phyloP scores from a whole-genome alignment of 306 rosid genomes.

The Albizia julibrissin region DNA sequence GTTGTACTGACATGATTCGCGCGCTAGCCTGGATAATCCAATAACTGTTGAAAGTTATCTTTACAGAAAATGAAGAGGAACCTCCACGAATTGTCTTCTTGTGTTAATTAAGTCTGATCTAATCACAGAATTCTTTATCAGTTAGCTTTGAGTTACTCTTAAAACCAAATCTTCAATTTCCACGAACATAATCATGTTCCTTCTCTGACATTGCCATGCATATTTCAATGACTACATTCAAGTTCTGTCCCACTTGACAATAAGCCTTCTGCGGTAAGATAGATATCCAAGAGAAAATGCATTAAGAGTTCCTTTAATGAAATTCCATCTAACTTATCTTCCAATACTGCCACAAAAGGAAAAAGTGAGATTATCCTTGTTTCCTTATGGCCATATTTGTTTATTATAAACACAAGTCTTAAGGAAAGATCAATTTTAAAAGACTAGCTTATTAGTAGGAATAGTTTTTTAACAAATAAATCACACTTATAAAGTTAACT shows the following conservation, averaged over 20 bases:
- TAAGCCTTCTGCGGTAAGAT: conserved; percentile 46
- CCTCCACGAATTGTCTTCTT: not conserved
- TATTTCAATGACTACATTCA: not conserved
- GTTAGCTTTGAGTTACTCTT: not conserved
- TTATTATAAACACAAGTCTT: too few relatives aligned
- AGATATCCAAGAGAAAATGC: conserved; percentile 47
- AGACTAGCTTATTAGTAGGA: too few relatives aligned
- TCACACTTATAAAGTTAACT: too few relatives aligned
- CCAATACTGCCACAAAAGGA: conserved; percentile 24
- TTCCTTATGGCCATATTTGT: conserved; percentile 26
- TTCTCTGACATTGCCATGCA: not conserved
- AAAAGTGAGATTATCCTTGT: conserved; percentile 23
- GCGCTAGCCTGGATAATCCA: not conserved
- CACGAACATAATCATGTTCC: not conserved
- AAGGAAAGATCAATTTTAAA: too few relatives aligned
- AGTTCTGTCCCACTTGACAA: not conserved
- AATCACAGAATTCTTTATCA: not conserved
- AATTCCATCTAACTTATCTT: conserved; percentile 36
- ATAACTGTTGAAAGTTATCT: conserved; percentile 6
- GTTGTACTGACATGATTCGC: not conserved
- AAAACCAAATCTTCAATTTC: not conserved
- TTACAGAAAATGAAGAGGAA: conserved; percentile 11
- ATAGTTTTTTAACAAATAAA: too few relatives aligned
- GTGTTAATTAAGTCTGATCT: not conserved
- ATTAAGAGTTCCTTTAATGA: conserved; percentile 35